Base-by-base conservation (phyloP, 306 rosid genomes). In the Abrus pulchellus region DNA sequence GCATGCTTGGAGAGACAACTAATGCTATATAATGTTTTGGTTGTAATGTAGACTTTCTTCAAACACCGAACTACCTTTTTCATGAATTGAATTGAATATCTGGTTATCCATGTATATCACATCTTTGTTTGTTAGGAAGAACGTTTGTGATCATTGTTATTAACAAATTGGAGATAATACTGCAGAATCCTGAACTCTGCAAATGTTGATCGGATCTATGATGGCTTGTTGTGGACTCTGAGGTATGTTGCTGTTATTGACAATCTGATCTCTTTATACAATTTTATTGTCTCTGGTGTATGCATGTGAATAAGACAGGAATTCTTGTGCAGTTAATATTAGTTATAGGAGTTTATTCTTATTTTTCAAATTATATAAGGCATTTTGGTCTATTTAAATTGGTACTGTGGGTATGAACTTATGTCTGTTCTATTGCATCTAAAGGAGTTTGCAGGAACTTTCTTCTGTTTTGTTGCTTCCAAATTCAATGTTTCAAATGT, bases 381-480 rank as follows among this genome's bases (percentile, higher is more conserved):
- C 50, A 36, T 50, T 59, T 63, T 68, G 53, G 59, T 62, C 65
- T 34, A 36, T 5, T 80, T 74, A 34, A 45, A 59, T 61, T 75
- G 43, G 49, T 59, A 81, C 11, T 74, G n/a, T 62, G 30, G 62
- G 47, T 68, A 74, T 87, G 67, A 87, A 86, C 64, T 87, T 68
- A 66, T 62, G 49, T 77, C 11, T 86, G 83, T 85, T 76, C 73
- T 57, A 71, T 80, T 87, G 83, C 73, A 67, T 74, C 52, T 71
- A 44, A 88, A 94, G 97, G 97, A 88, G 94, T 86, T 83, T 94
- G 94, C 97, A 90, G 86, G 97, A 90, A 88, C 95, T 94, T 82
- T 90, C 99, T 2, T 83, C 79, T 43, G 84, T 93, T 82, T 74
- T 89, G 70, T 84, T 89, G 80, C 83, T 86, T 81, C 90, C 92